Evolutionary conservation across 306 rosid species (phyloP), one percentile per base, ranked within the genome.

Genomic region (Rosa rugosa): DNA sequence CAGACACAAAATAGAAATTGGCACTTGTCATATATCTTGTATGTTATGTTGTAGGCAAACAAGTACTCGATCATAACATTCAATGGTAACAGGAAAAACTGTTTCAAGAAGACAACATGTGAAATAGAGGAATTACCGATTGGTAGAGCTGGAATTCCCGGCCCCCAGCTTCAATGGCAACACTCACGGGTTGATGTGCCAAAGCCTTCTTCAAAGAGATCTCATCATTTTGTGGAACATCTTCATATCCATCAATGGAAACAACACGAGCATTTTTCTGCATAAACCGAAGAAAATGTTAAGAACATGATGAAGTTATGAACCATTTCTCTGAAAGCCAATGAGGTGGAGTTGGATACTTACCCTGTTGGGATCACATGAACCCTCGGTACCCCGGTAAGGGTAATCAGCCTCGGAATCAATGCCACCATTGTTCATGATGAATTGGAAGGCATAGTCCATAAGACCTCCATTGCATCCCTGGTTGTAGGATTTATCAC

Each of bases 101-200:
- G 38, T 7, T 12, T 14, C 7, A 23, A 25, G 31, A 6, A 8
- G 3, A 67, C 0, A 17, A 8, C 13, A 13, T 25, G 42, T 60
- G 5, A 45, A 50, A 56, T 13, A 71, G 69, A 68, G 23, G 54
- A 5, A 76, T 81, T 89, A 92, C 98, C 73, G 94, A 92, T 6
- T 86, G 34, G 80, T 92, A 93, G 42, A 93, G 91, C 80, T 92
- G 99, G 80, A 95, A 93, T 41, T 86, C 97, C 77, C 96, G 82
- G 84, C 99, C 98, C 45, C 97, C 98, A 60, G 98, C 98, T 88
- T 95, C 99, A 84, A 92, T 90, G 82, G 99, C 99, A 74, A 92
- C 94, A 49, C 94, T 90, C 80, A 92, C 76, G 0, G 98, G 97
- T 83, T 95, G 97, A 78, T 83, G 44, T 56, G 98, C 88, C 79